Base-by-base conservation (phyloP, 345 rosid species). In the Pugionium dolabratum region DNA sequence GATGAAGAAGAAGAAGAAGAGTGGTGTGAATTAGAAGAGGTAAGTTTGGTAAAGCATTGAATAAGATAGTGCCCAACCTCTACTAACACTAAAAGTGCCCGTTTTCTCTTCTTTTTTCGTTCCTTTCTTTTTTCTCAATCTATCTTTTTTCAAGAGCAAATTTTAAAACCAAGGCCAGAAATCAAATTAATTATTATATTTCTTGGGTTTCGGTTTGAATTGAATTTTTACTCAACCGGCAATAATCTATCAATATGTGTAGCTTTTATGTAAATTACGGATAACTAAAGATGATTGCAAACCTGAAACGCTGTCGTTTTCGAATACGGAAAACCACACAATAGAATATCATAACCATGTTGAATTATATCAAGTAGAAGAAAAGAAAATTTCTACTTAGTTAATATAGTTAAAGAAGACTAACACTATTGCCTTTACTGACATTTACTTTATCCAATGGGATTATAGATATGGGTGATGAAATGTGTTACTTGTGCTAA, bases 11-110 rank as follows among this genome's bases (percentile, higher is more conserved):
- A 25, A 70, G 69, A 47, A 10, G 49, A 26, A 6, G 61, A 36
- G 72, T 40, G 34, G 82, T 55, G 40, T 31, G 70, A 72, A 49
- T 46, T 32, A 45, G 60, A 51, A 60, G 75, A 41, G 47, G 64
- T 71, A 81, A 75, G 89, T 87, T 87, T 73, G 97, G 92, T 90
- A 79, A 83, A 78, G 87, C 86, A 84, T 85, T 84, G 79, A 85
- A 78, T 81, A 73, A 7, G 62, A 69, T 71, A 62, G 69, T 68
- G 54, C 71, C 62, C 55, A 33, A 5, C 9, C 46, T 33, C 69
- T 46, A 35, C 74, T 36, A 65, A 62, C 40, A 18, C 6, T 42
- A 75, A 66, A 79, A 79, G 54, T 66, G 35, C 67, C 66, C 80
- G 32, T 40, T 46, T 67, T 67, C 55, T 36, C 34, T 41, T 8